Conservation (phyloP, 345 rosid species). For the Citrus inodora region DNA sequence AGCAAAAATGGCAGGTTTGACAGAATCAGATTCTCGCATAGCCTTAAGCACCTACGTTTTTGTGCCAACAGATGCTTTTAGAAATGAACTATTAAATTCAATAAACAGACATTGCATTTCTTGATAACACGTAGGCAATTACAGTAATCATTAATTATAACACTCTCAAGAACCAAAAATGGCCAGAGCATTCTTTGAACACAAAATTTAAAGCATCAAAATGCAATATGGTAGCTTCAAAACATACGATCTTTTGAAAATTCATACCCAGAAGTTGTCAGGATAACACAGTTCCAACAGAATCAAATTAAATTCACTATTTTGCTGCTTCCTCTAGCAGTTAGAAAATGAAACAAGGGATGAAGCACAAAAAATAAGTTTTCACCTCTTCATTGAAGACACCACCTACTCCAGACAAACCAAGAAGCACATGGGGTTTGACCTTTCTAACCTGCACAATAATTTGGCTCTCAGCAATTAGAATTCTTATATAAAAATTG, state of each 20-base stretch:
- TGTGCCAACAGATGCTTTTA: slow-evolving; percentile 12
- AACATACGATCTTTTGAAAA: neutral
- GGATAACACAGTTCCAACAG: neutral
- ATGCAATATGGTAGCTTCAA: neutral
- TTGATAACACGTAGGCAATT: neutral
- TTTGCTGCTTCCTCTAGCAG: neutral
- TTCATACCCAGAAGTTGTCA: neutral
- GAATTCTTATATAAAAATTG: slow-evolving; percentile 2
- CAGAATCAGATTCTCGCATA: slow-evolving; percentile 76
- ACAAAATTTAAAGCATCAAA: neutral
- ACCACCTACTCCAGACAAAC: slow-evolving; percentile 99
- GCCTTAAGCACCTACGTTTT: slow-evolving; percentile 83
- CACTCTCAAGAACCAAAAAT: neutral
- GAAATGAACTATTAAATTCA: slow-evolving; percentile 2
- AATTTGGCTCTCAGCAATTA: slow-evolving; percentile 12
- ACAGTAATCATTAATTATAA: neutral
- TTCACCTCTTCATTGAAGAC: slow-evolving; percentile 81
- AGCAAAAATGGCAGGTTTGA: slow-evolving; percentile 92
- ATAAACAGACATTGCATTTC: neutral
- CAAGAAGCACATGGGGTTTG: slow-evolving; percentile 94
- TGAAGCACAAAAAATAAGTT: neutral
- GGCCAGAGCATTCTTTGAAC: neutral
- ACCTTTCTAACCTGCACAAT: slow-evolving; percentile 71
- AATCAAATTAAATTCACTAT: neutral
- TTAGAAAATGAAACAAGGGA: neutral